phyloP scores from a whole-genome alignment of 1,284 basidiomycete genomes.

The Leccinum subrobustum region DNA sequence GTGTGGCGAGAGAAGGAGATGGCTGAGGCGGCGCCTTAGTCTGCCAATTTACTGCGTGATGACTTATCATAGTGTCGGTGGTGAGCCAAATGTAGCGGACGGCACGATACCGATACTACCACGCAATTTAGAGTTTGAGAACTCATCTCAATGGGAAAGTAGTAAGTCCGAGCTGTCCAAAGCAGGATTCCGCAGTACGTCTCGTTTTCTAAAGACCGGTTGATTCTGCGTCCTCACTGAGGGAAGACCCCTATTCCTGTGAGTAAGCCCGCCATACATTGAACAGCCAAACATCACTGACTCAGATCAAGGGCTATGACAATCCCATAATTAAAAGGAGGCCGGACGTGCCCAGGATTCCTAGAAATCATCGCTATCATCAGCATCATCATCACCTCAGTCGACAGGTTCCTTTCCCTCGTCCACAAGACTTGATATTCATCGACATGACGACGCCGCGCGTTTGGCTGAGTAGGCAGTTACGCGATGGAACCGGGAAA shows the following conservation, averaged over 20 bases:
- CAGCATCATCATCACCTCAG: not conserved
- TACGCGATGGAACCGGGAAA: not conserved
- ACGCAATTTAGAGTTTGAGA: too few species aligned
- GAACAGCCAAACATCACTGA: too few species aligned
- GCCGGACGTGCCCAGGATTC: not conserved
- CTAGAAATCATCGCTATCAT: not conserved
- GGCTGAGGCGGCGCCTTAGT: conserved; percentile 12
- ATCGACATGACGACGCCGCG: not conserved
- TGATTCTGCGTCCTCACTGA: too few species aligned
- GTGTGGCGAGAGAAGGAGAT: conserved; percentile 4
- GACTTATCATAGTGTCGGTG: not conserved
- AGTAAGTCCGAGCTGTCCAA: too few species aligned
- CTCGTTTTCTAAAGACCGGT: too few species aligned
- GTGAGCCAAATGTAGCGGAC: not conserved
- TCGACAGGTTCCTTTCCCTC: too few species aligned
- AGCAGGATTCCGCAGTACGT: too few species aligned
- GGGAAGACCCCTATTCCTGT: too few species aligned
- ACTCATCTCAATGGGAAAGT: too few species aligned
- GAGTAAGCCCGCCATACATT: too few species aligned
- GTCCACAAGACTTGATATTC: not conserved
- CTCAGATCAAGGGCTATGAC: too few species aligned
- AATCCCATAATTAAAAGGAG: not conserved
- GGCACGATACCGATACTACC: too few species aligned
- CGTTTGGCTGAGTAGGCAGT: conserved; percentile 4
- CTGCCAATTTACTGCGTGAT: conserved; percentile 7